Evolutionary conservation across 1,139 yeast species (phyloP).

Genomic region (Yamadazyma friedrichii): DNA sequence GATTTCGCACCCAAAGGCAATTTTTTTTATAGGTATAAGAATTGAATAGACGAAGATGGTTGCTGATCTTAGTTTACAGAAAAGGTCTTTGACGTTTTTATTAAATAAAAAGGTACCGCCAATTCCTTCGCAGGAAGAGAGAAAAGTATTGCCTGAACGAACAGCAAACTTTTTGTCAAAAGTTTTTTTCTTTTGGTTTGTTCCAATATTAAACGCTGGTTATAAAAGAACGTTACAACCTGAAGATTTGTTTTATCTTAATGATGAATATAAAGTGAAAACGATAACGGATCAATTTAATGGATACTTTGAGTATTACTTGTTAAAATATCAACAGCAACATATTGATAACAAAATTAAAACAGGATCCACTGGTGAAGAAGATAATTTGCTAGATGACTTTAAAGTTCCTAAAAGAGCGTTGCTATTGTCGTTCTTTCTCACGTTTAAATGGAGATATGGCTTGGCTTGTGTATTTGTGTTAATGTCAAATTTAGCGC

Average conservation of each 20-base stretch:
- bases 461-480: conserved; percentile 21
- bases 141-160: conserved; percentile 28
- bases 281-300: conserved; percentile 32
- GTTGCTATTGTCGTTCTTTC: conserved; percentile 21
- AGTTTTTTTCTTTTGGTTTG: conserved; percentile 57
- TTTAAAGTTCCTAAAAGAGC: conserved; percentile 19
- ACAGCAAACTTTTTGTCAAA: conserved; percentile 29
- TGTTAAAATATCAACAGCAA: conserved; percentile 21
- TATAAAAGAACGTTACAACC: conserved; percentile 65
- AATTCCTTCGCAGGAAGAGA: conserved; percentile 51
- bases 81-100: conserved; percentile 15
- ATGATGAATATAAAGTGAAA: conserved; percentile 53
- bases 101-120: conserved; percentile 42
- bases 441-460: conserved; percentile 30
- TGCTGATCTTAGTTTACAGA: conserved; percentile 9
- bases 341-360: conserved; percentile 20
- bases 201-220: conserved; percentile 59
- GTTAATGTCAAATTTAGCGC: conserved; percentile 17
- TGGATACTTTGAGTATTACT: conserved; percentile 33
- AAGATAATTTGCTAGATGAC: conserved; percentile 26
- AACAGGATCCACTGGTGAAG: conserved; percentile 17
- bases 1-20: not conserved
- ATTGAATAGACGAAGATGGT: not conserved
- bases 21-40: not conserved
- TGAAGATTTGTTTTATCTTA: conserved; percentile 58